A percentile compares a stretch with the other conserved stretches of the same genome.
phyloP scores from a whole-genome alignment of 768 basidiomycete genomes.

The Multifurca ochricompacta region DNA sequence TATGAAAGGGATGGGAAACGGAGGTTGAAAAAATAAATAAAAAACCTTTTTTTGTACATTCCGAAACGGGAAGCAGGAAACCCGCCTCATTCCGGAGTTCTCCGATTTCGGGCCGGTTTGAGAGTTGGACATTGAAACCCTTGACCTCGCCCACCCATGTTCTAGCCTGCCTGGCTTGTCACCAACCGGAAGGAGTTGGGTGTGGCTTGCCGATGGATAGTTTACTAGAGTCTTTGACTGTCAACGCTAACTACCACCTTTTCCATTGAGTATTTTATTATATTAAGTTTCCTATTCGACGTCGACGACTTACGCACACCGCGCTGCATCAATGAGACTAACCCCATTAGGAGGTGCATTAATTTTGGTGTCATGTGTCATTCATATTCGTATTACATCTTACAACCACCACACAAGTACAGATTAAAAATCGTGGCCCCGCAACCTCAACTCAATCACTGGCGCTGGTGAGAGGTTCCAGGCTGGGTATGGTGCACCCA shows the following conservation, averaged over 20 bases:
- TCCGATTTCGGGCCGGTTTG: conserved; percentile 8
- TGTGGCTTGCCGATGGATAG: no score
- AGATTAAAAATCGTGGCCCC: not conserved
- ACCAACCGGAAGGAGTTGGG: no score
- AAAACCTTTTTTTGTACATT: not conserved
- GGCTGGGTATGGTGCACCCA: no score
- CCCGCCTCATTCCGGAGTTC: not conserved
- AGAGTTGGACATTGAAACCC: not conserved
- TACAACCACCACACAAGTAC: no score
- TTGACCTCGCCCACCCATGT: no score
- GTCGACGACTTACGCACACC: no score
- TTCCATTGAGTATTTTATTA: no score
- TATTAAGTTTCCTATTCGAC: no score
- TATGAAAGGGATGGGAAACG: conserved; percentile 11
- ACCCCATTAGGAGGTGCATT: not conserved
- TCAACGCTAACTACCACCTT: no score
- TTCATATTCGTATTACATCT: not conserved
- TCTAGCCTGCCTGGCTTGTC: no score
- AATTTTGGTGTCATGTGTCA: not conserved
- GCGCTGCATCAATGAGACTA: conserved; percentile 1
- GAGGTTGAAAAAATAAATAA: not conserved
- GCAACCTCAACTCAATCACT: not conserved
- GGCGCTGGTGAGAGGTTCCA: no score
- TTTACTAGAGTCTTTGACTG: no score
- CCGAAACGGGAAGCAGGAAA: not conserved